Conservation (phyloP, 2,329 filamentous ascomycete species). For the Spiromastix sp. region DNA sequence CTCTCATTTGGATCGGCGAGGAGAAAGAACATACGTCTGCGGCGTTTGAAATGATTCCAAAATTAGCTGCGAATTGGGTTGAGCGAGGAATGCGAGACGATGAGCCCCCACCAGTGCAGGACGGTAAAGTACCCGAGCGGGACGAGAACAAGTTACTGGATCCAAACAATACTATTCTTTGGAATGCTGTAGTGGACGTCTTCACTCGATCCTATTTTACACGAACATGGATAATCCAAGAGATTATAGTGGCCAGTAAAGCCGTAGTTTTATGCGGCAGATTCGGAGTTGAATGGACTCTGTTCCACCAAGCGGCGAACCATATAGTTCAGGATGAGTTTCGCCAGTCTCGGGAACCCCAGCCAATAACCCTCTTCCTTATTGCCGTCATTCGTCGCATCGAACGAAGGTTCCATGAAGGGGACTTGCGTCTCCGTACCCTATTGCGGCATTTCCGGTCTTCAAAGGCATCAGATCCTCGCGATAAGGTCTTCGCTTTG, state of each 20-base stretch:
- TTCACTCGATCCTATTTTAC: slow-evolving; percentile 5
- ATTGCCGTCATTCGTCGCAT: slow-evolving; percentile 5
- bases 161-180: not conserved
- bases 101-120: not conserved
- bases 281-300: slow-evolving; percentile 2
- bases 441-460: slow-evolving; percentile 2
- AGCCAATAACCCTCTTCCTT: slow-evolving; percentile 3
- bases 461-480: slow-evolving; percentile 6
- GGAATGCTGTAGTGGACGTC: slow-evolving; percentile 4
- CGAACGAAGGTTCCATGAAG: slow-evolving; percentile 1
- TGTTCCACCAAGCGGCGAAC: slow-evolving; percentile 4
- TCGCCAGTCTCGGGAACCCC: slow-evolving; percentile 1
- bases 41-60: slow-evolving; percentile 1
- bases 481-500: slow-evolving; percentile 10
- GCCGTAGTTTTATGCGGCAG: slow-evolving; percentile 2
- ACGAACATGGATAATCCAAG: slow-evolving; percentile 6
- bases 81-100: slow-evolving; percentile 2
- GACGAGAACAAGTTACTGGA: slow-evolving; percentile 2
- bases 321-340: slow-evolving; percentile 5
- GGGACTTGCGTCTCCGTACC: slow-evolving; percentile 3
- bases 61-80: slow-evolving; percentile 3
- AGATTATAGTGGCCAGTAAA: slow-evolving; percentile 3
- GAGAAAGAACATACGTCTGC: slow-evolving; percentile 4
- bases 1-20: slow-evolving; percentile 4
- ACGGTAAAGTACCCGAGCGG: not conserved